phyloP scores from a whole-genome alignment of 2,329 filamentous ascomycete species.

The Hawksworthiomyces lignivorus region DNA sequence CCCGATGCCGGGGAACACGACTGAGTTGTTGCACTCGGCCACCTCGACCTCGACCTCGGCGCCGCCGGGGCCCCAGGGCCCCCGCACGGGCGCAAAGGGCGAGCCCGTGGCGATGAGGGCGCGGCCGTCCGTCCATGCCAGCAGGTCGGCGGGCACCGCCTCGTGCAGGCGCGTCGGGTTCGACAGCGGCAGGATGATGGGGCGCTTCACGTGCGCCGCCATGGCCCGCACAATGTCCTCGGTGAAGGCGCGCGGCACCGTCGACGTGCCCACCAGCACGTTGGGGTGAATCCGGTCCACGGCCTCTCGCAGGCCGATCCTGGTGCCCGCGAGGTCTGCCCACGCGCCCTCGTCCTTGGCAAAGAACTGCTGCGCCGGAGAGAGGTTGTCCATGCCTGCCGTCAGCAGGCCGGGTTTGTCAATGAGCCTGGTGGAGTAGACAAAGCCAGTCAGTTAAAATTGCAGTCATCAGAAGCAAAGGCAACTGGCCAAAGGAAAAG shows the following conservation, averaged over 20 bases:
- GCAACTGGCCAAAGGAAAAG: neutral
- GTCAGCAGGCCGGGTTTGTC: constrained; percentile 75
- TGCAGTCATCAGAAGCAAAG: too few relatives aligned
- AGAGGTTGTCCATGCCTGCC: constrained; percentile 39
- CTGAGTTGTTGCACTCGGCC: constrained; percentile 85
- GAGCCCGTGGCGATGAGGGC: constrained; percentile 77
- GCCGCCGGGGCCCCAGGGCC: constrained; percentile 42
- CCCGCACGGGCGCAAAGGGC: constrained; percentile 68
- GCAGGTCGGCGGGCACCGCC: constrained; percentile 67
- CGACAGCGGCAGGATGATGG: constrained; percentile 74
- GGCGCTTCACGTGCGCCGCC: constrained; percentile 62
- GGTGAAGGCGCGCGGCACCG: constrained; percentile 67
- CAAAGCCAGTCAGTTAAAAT: too few relatives aligned
- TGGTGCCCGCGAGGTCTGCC: constrained; percentile 20
- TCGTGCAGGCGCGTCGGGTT: constrained; percentile 83
- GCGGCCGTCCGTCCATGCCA: constrained; percentile 69
- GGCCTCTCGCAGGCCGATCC: constrained; percentile 48
- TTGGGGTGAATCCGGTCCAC: constrained; percentile 68
- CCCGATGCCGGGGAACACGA: constrained; percentile 79
- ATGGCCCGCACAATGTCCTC: constrained; percentile 67
- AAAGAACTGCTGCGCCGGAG: constrained; percentile 59
- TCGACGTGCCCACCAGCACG: constrained; percentile 78
- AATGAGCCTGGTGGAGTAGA: constrained; percentile 51
- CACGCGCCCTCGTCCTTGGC: constrained; percentile 58
- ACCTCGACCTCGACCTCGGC: constrained; percentile 37